Base-by-base conservation (phyloP, 768 basidiomycete genomes). In the Tephrocybe rancida region DNA sequence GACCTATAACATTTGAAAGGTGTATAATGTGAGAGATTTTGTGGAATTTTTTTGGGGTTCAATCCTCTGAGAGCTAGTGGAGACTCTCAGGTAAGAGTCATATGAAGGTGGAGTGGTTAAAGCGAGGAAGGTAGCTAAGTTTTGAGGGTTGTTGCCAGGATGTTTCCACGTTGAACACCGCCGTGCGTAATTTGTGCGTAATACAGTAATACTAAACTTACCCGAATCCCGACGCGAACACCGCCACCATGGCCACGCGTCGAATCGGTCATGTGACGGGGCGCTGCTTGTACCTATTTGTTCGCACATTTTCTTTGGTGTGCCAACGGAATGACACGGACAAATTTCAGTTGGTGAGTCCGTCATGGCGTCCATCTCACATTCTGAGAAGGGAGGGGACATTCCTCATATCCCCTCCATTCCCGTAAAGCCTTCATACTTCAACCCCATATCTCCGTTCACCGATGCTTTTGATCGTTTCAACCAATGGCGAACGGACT, bases 401-500 rank as follows among this genome's bases (percentile, higher is more conserved):
- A 63, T 72, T 30, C 66, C 75, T 50, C 55, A 69, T 29, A 37
- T 34, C 34, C 54, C 74, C 3, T 70, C 72, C 21, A 44, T 68
- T 61, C 47, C 69, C 63, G 49, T 62, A 24, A 64, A 68, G 48
- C 60, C 67, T 30, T 76, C 76, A 47, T 71, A 73, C 51, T 70
- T 78, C 50, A 71, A 72, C 55, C 73, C 77, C 30, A 63, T 79
- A 3, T 77, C 84, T 43, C 90, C 92, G 24, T 72, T 92, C 53
- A 78, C 81, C 46, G 83, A 78, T 69, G 75, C 82, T 21, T 90
- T 88, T 70, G 78, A 82, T 63, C 84, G 86, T 52, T 86, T 96
- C 70, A 79, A 87, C 55, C 75, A 82, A 67, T 95, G 93, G 90
- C 85, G 94, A 62, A 80, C 83, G 63, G 81, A 85, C 57, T 78